Conservation (phyloP, 2,329 filamentous ascomycete species). For the Rhinocladiella similis region DNA sequence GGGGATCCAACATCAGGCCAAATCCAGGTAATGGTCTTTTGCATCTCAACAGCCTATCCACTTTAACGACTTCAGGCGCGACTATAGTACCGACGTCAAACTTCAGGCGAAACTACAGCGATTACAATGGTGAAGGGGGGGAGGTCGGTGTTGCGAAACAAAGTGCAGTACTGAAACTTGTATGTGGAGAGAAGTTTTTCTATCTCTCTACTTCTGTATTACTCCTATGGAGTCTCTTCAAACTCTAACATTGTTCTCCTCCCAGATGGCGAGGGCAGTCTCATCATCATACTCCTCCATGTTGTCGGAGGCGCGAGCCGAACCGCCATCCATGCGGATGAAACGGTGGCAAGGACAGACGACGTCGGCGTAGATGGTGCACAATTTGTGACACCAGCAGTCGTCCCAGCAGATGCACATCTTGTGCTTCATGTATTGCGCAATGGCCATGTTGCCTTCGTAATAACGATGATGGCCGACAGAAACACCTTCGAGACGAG, state of each 20-base stretch:
- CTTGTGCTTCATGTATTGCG: slow-evolving; percentile 23
- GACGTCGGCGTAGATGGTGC: slow-evolving; percentile 27
- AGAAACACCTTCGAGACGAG: slow-evolving; percentile 24
- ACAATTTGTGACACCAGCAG: slow-evolving; percentile 28
- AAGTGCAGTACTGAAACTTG: no score
- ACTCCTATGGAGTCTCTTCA: no score
- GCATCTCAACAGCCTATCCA: no score
- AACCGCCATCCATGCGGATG: slow-evolving; percentile 8
- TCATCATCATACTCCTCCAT: background rate
- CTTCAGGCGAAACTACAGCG: no score
- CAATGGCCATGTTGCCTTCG: slow-evolving; percentile 27
- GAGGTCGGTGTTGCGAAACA: no score
- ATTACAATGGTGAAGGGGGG: no score
- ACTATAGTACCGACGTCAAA: no score
- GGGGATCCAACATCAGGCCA: no score
- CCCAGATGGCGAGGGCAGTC: background rate
- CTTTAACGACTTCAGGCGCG: no score
- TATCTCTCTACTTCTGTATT: background rate
- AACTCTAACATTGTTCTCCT: no score
- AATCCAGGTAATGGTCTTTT: no score
- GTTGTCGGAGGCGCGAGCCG: no score
- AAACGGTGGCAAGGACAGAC: slow-evolving; percentile 26
- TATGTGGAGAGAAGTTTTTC: background rate
- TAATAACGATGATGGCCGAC: slow-evolving; percentile 28
- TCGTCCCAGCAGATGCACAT: slow-evolving; percentile 29